These are phyloP conservation scores for Lasiodiplodia citricola DNA, from an alignment of 2,329 filamentous ascomycete species.

Conservation along the genomic window DNA sequence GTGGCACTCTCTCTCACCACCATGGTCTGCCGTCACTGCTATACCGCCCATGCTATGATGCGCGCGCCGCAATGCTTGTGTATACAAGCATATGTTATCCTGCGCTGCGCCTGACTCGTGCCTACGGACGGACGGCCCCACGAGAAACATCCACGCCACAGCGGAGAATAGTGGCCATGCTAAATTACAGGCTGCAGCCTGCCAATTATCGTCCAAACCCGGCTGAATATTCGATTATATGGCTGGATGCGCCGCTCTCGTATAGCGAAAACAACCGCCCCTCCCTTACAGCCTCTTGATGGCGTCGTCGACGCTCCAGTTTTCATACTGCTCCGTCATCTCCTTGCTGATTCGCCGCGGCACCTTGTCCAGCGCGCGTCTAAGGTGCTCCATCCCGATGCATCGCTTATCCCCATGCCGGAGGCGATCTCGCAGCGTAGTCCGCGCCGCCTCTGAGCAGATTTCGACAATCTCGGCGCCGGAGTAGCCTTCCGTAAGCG, in stretches of 20 bases:
- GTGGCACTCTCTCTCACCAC: slow-evolving; percentile 14
- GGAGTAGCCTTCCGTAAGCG: slow-evolving; percentile 75
- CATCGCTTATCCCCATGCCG: slow-evolving; percentile 31
- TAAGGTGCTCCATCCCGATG: slow-evolving; percentile 55
- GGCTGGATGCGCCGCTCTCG: neutral
- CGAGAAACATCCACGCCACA: neutral
- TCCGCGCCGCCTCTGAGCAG: slow-evolving; percentile 47
- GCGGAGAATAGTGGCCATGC: neutral
- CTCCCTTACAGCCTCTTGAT: slow-evolving; percentile 21
- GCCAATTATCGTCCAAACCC: neutral
- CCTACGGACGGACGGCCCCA: neutral
- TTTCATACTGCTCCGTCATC: slow-evolving; percentile 49
- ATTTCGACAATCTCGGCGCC: slow-evolving; percentile 80
- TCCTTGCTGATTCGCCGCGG: slow-evolving; percentile 49
- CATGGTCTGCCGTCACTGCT: neutral
- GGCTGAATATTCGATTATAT: neutral
- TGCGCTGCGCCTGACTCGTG: slow-evolving; percentile 15
- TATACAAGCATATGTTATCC: slow-evolving; percentile 4
- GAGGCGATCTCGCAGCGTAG: slow-evolving; percentile 41
- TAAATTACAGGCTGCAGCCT: slow-evolving; percentile 13
- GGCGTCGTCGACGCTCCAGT: slow-evolving; percentile 37
- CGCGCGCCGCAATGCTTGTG: slow-evolving; percentile 17
- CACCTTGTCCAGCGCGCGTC: slow-evolving; percentile 50
- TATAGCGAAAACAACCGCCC: neutral
- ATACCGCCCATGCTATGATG: slow-evolving; percentile 4